Base-by-base conservation (phyloP, 2,329 filamentous ascomycete species). In the Hymenoscyphus repandus region DNA sequence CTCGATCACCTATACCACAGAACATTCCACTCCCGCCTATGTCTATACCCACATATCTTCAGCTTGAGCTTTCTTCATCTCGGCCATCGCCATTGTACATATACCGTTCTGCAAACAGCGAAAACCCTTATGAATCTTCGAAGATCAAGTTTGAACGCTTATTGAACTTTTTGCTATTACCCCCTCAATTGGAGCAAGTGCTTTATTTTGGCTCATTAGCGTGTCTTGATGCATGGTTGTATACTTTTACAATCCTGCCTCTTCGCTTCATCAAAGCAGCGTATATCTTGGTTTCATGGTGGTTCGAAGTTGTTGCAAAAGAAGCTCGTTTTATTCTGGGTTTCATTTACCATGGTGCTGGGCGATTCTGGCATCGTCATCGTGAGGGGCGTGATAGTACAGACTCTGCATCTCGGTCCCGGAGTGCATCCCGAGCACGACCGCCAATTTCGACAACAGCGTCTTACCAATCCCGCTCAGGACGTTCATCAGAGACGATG, bases 201-300 rank as follows among this genome's bases (percentile, higher is more conserved):
- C 77, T 99, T 5, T 82, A 84, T 53, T 97, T 99, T 69, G 93
- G 93, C 6, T 85, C 88, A 0, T 70, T 97, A 32, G 91, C 92
- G 6, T 99, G 93, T 69, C 75, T 99, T 5, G 93, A 99, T 67
- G 88, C 92, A 1, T 99, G 92, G 90, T 79, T 99, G 1, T 93
- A 96, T 70, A 95, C 90, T 0, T 95, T 99, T 62, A 99, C 93
- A 0, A 96, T 99, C 40, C 74, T 99, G 0, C 93, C 93, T 0
- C 77, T 99, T 52, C 81, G 93, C 2, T 97, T 99, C 61, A 68
- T 87, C 48, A 86, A 91, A 52, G 92, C 93, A 1, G 62, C 92
- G 0, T 82, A 81, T 17, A 83, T 97, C 2, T 71, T 99, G 22
- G 68, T 82, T 9, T 78, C 80, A 53, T 97, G 91, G 78, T 95